phyloP scores from a whole-genome alignment of 139 green algal genomes.

The Tetratostichococcus sp. region DNA sequence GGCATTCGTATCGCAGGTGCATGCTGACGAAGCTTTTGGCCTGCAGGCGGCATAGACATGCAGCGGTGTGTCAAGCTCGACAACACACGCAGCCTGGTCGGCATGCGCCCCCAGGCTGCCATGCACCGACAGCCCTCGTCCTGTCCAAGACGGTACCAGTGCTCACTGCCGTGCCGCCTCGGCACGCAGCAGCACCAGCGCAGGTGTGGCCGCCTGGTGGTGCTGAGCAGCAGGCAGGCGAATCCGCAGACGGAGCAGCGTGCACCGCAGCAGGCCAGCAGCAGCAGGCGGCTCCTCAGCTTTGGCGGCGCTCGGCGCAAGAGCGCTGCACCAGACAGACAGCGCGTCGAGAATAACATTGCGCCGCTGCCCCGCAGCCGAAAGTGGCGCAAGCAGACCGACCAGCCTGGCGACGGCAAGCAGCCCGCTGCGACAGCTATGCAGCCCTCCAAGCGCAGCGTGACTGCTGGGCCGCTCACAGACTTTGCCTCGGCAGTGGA shows the following conservation, averaged over 20 bases:
- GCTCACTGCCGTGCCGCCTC: too few relatives aligned
- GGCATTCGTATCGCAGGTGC: too few relatives aligned
- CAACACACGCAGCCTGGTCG: too few relatives aligned
- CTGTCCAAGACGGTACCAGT: not conserved
- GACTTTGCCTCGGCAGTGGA: not conserved
- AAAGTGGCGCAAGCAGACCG: not conserved
- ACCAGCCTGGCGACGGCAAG: not conserved
- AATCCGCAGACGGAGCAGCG: not conserved
- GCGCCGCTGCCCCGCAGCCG: not conserved
- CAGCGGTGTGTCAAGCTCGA: too few relatives aligned
- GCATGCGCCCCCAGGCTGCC: too few relatives aligned
- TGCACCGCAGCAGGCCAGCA: not conserved
- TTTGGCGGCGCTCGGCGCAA: not conserved
- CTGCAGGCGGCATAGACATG: too few relatives aligned
- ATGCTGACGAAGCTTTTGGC: too few relatives aligned
- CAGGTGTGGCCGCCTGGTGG: not conserved
- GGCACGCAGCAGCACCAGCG: not conserved
- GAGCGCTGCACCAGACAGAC: too few relatives aligned
- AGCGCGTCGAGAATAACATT: not conserved
- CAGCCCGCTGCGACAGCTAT: not conserved
- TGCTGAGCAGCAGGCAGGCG: not conserved
- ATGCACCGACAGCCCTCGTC: not conserved
- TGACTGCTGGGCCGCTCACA: not conserved
- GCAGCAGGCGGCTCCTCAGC: not conserved
- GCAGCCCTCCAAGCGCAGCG: not conserved